These are phyloP conservation scores for Diaporthe vexans DNA, from an alignment of 2,329 filamentous ascomycete species.

Conservation along the genomic window DNA sequence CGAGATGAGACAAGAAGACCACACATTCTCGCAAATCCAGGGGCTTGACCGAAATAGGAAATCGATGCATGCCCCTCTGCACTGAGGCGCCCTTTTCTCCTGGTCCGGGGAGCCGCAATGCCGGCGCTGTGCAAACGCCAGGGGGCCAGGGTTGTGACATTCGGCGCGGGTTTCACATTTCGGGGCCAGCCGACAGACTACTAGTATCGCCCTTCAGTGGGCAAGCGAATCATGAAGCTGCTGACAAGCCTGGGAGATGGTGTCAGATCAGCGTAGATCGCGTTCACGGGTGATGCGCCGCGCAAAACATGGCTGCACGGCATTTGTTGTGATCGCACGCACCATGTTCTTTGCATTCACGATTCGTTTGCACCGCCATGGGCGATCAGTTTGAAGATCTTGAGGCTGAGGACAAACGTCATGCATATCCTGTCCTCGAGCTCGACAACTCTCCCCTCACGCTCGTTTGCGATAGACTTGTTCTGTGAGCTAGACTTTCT, in stretches of 20 bases:
- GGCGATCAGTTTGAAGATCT: not conserved
- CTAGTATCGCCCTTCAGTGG: not conserved
- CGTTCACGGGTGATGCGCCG: constrained; percentile 4
- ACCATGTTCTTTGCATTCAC: not conserved
- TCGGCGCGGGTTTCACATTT: constrained; percentile 25
- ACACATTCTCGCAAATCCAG: not conserved
- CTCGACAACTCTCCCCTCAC: too few species aligned
- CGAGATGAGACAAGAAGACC: constrained; percentile 7
- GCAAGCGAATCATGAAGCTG: constrained; percentile 5
- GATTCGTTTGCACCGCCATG: not conserved
- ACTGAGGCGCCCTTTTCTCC: not conserved
- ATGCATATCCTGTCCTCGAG: not conserved
- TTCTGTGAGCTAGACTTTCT: not conserved
- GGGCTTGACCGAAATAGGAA: constrained; percentile 11
- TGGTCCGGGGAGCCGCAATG: constrained; percentile 11
- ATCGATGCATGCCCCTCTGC: constrained; percentile 9
- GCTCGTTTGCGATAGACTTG: constrained; percentile 1
- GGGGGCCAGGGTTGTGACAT: not conserved
- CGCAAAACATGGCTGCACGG: not conserved
- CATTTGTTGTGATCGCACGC: not conserved
- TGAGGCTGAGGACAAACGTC: not conserved
- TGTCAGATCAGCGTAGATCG: constrained; percentile 19
- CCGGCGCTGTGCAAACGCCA: constrained; percentile 9
- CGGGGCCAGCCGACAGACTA: constrained; percentile 21
- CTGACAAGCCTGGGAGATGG: not conserved